Evolutionary conservation across 768 basidiomycete species (phyloP), one percentile per base, ranked within the genome.

Genomic region (Cystofilobasidium macerans): DNA sequence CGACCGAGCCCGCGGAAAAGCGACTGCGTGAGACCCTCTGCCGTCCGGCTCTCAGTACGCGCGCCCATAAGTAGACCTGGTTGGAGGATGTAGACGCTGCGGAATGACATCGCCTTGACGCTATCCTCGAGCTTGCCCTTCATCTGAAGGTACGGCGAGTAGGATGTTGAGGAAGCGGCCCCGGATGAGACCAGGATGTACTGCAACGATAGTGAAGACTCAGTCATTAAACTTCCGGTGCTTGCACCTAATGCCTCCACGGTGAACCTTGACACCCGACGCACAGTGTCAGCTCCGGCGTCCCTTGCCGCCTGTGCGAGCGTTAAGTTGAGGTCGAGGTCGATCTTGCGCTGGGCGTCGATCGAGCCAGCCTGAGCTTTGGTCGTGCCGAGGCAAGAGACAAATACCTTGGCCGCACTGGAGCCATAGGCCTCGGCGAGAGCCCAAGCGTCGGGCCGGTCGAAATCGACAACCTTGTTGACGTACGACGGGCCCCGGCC

Each of bases 91-190:
- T 73, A 60, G 26, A 62, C 67, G 6, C 69, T 62, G 18, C 71
- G 65, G 61, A 74, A 76, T 6, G 59, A 68, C 58, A 74, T 69
- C 1, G 16, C 61, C 35, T 71, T 73, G 14, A 74, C 62, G 30
- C 51, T 70, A n/a, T 76, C 73, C 47, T 76, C 73, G 32, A 76
- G 57, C 57, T 70, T 53, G 33, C 75, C 75, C 64, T 76, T 76
- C 69, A 76, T 73, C 36, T 56, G 26, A 1, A 65, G 36, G 43
- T 76, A 76, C 30, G 69, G 68, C 33, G 70, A 65, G 40, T 47
- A 48, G 0, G 72, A 72, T 18, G 42, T 63, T 4, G 71, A 28
- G 26, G 38, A 36, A 0, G 71, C 70, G 7, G 72, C 72, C 18
- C 57, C 63, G 7, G 71, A 70, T 0, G 75, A 74, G 18, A 74